Evolutionary conservation across 1,284 basidiomycete species (phyloP).

Genomic region (Bothia castanella): DNA sequence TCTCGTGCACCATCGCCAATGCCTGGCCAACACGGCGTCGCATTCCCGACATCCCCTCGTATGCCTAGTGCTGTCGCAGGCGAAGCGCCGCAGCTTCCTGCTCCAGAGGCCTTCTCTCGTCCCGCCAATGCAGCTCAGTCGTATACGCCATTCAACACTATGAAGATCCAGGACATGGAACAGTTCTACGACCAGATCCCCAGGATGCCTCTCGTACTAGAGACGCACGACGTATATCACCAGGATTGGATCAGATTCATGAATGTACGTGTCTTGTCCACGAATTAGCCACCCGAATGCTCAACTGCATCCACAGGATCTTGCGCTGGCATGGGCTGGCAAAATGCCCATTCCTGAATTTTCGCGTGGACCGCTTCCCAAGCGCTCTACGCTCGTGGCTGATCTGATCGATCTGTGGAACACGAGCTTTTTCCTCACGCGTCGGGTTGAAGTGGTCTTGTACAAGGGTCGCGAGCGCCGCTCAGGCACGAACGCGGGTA

Average conservation of each 20-base stretch:
- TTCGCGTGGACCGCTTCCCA: constrained; percentile 45
- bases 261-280: constrained; percentile 45
- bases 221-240: constrained; percentile 70
- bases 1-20: constrained; percentile 37
- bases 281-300: not conserved
- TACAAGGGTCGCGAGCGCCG: constrained; percentile 73
- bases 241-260: constrained; percentile 76
- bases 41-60: constrained; percentile 33
- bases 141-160: constrained; percentile 63
- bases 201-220: constrained; percentile 65
- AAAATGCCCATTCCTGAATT: constrained; percentile 58
- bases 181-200: constrained; percentile 61
- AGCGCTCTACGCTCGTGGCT: constrained; percentile 55
- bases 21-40: constrained; percentile 29
- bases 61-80: constrained; percentile 23
- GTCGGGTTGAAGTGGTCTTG: constrained; percentile 68
- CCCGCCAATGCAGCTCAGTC: constrained; percentile 62
- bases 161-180: constrained; percentile 73
- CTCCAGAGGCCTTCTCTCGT: constrained; percentile 68
- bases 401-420: constrained; percentile 79
- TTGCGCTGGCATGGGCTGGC: constrained; percentile 68
- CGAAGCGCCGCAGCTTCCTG: constrained; percentile 44
- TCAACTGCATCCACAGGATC: constrained; percentile 46
- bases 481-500: constrained; percentile 55
- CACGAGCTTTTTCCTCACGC: constrained; percentile 61